phyloP scores from a whole-genome alignment of 495 filamentous ascomycete genomes.

The Rusavskia elegans region DNA sequence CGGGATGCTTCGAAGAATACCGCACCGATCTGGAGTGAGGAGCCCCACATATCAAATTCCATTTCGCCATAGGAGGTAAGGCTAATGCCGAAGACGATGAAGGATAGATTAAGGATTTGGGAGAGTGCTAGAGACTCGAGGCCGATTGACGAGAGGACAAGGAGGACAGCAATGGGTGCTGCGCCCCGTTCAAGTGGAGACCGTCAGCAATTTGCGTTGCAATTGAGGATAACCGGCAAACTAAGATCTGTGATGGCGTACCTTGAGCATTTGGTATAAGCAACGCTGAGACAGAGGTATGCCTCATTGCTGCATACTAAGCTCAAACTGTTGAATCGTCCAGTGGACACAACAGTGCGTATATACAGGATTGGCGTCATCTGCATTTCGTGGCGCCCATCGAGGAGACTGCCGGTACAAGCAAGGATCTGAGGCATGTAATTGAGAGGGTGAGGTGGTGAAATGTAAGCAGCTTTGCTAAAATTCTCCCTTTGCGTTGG shows the following conservation, averaged over 20 bases:
- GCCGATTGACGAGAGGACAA: slow-evolving; percentile 47
- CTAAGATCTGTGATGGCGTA: slow-evolving; percentile 17
- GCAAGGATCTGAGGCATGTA: slow-evolving; percentile 54
- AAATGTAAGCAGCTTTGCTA: slow-evolving; percentile 50
- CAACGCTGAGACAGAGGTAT: too few species aligned
- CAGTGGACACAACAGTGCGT: slow-evolving; percentile 58
- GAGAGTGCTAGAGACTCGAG: slow-evolving; percentile 43
- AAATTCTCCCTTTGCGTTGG: slow-evolving; percentile 1
- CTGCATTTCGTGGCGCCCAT: slow-evolving; percentile 47
- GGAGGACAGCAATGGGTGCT: slow-evolving; percentile 50
- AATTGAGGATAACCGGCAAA: background rate
- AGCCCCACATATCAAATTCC: slow-evolving; percentile 48
- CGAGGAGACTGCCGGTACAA: slow-evolving; percentile 47
- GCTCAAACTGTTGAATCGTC: slow-evolving; percentile 51
- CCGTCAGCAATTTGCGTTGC: background rate
- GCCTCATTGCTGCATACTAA: slow-evolving; percentile 58
- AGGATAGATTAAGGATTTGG: slow-evolving; percentile 46
- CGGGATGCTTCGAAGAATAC: slow-evolving; percentile 60
- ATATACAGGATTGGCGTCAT: slow-evolving; percentile 57
- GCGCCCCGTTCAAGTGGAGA: slow-evolving; percentile 28
- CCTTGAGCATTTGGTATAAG: slow-evolving; percentile 88
- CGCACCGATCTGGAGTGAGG: slow-evolving; percentile 52
- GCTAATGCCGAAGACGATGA: slow-evolving; percentile 59
- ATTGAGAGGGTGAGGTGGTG: slow-evolving; percentile 67
- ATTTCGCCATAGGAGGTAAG: slow-evolving; percentile 66